phyloP scores from a whole-genome alignment of 208 protist species.

The Crithidia sp. region DNA sequence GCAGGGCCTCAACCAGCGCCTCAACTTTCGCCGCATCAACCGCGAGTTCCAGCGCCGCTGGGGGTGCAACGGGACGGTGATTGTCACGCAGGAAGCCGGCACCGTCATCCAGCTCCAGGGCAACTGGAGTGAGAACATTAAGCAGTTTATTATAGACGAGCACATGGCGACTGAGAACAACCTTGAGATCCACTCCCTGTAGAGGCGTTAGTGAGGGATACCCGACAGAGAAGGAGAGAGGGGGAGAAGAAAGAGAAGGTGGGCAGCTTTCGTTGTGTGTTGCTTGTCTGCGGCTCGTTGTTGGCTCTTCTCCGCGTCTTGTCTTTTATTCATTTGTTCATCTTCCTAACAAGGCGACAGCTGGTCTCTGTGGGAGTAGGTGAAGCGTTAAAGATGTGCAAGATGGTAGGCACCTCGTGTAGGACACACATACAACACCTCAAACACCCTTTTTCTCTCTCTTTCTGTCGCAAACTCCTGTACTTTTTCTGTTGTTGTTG shows the following conservation, averaged over 20 bases:
- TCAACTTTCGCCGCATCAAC: constrained; percentile 95
- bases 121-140: constrained; percentile 94
- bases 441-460: too few relatives aligned
- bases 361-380: too few relatives aligned
- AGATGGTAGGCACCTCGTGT: too few relatives aligned
- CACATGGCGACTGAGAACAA: constrained; percentile 83
- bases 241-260: too few relatives aligned
- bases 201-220: constrained; percentile 19
- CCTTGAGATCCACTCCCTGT: constrained; percentile 97
- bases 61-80: constrained; percentile 96
- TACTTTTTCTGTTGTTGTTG: constrained; percentile 1
- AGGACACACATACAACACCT: too few relatives aligned
- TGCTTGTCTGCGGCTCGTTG: too few relatives aligned
- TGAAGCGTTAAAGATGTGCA: too few relatives aligned
- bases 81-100: constrained; percentile 79
- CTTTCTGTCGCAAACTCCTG: background rate
- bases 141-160: constrained; percentile 94
- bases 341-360: too few relatives aligned
- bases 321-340: too few relatives aligned
- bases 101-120: constrained; percentile 97
- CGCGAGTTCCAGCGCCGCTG: constrained; percentile 90
- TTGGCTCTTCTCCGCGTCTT: too few relatives aligned
- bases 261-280: too few relatives aligned
- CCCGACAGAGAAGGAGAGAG: too few relatives aligned
- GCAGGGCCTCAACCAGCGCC: constrained; percentile 90